A percentile compares a stretch with the other conserved stretches of the same genome.
These are phyloP conservation scores for Penicillium hesseltinei DNA, from an alignment of 2,329 filamentous ascomycete species.

Conservation along the genomic window DNA sequence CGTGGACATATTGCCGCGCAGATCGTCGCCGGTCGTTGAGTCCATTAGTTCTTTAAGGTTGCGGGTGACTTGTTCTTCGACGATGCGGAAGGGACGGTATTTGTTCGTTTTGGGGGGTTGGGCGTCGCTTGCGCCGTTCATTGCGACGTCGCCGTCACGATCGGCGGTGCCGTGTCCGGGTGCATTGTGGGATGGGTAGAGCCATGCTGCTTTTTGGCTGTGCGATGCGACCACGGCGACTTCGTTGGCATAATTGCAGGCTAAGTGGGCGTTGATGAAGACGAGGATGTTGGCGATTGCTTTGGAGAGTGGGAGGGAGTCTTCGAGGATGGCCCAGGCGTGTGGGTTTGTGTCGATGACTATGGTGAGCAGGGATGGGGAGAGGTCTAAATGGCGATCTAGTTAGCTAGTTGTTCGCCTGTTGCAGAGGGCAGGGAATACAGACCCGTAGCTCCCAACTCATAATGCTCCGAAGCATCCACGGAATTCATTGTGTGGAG, in stretches of 20 bases:
- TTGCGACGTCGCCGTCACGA: constrained; percentile 55
- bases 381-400: constrained; percentile 45
- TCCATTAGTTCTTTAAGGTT: constrained; percentile 73
- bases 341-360: constrained; percentile 95
- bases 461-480: constrained; percentile 60
- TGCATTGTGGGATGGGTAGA: constrained; percentile 64
- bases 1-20: constrained; percentile 66
- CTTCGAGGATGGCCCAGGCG: constrained; percentile 78
- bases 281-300: constrained; percentile 87
- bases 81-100: constrained; percentile 84
- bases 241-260: constrained; percentile 89
- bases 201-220: constrained; percentile 79
- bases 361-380: constrained; percentile 82
- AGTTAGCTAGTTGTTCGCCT: neutral
- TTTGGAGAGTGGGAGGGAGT: constrained; percentile 74
- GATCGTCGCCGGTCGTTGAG: constrained; percentile 62
- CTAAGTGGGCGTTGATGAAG: constrained; percentile 94
- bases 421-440: constrained; percentile 11
- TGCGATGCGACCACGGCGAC: constrained; percentile 91
- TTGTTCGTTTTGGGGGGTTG: constrained; percentile 66
- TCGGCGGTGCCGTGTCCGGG: constrained; percentile 15
- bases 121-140: constrained; percentile 49
- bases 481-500: constrained; percentile 60
- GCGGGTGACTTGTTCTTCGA: constrained; percentile 75
- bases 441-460: constrained; percentile 47